Percentiles rank a stretch among this genome's conserved stretches.
Evolutionary conservation across 2,329 filamentous ascomycete species (phyloP).

Genomic region (Aureobasidium melanogenum): DNA sequence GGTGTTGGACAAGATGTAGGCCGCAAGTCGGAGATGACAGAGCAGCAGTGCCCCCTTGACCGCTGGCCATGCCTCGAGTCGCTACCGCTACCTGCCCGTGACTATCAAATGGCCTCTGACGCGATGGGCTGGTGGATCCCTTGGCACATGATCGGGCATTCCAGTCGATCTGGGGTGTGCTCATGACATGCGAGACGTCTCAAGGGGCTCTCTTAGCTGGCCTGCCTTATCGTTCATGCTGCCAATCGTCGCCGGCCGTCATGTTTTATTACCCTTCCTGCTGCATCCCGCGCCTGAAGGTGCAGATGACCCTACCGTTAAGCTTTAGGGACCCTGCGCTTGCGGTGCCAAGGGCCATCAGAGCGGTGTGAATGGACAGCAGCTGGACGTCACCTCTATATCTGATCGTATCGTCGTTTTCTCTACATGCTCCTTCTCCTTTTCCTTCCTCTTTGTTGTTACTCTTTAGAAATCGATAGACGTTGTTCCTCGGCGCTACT

Average conservation of each 20-base stretch:
- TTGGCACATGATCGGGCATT: constrained; percentile 3
- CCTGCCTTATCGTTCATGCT: neutral
- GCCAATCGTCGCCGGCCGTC: neutral
- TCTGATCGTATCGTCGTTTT: neutral
- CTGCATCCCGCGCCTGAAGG: neutral
- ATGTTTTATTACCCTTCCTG: neutral
- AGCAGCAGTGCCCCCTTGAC: constrained; percentile 6
- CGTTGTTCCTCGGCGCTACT: neutral
- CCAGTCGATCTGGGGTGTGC: neutral
- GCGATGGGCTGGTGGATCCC: neutral
- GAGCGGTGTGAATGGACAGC: constrained; percentile 4
- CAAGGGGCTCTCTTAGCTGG: neutral
- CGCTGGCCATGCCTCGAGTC: constrained; percentile 6
- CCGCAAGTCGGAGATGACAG: neutral
- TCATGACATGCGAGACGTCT: constrained; percentile 5
- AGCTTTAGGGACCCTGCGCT: constrained; percentile 2
- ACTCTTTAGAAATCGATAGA: too few species aligned
- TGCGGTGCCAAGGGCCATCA: neutral
- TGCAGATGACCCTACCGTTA: constrained; percentile 6
- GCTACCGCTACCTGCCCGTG: too few species aligned
- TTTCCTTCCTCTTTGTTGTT: neutral
- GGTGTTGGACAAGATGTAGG: neutral
- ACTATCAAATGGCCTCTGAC: neutral
- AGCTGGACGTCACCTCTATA: neutral
- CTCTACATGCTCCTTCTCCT: neutral